A percentile compares a stretch with the other conserved stretches of the same genome.
Conservation (phyloP, 768 basidiomycete genomes). For the Hericium coralloides region DNA sequence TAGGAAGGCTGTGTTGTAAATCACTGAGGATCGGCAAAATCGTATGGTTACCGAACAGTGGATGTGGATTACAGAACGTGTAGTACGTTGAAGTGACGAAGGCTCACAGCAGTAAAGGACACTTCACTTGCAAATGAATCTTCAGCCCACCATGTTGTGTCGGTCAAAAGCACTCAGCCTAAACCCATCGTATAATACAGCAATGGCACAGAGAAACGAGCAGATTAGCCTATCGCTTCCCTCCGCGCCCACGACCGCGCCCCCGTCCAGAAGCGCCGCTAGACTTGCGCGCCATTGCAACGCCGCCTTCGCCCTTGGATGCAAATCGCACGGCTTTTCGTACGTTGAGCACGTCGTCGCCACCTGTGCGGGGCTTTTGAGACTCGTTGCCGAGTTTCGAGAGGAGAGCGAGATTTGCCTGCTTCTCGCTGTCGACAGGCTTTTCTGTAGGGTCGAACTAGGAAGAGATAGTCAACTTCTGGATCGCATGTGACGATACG, state of each 20-base stretch:
- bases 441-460: constrained; percentile 84
- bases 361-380: constrained; percentile 2
- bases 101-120: too few relatives aligned
- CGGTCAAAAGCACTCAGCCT: too few relatives aligned
- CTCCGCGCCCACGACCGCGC: constrained; percentile 18
- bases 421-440: constrained; percentile 57
- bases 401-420: constrained; percentile 65
- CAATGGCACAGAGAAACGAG: too few relatives aligned
- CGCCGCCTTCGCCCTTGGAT: constrained; percentile 8
- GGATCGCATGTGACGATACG: not conserved
- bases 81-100: too few relatives aligned
- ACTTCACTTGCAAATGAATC: too few relatives aligned
- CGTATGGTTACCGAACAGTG: too few relatives aligned
- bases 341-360: constrained; percentile 10
- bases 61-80: too few relatives aligned
- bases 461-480: not conserved
- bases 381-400: constrained; percentile 43
- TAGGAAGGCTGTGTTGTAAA: too few relatives aligned
- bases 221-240: too few relatives aligned
- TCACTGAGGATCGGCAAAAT: too few relatives aligned
- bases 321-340: constrained; percentile 16
- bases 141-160: too few relatives aligned
- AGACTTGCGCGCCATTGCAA: constrained; percentile 8
- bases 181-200: too few relatives aligned
- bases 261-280: constrained; percentile 24